Evolutionary conservation across 257 asterid species (phyloP).

Genomic region (Hygrophila difformis): DNA sequence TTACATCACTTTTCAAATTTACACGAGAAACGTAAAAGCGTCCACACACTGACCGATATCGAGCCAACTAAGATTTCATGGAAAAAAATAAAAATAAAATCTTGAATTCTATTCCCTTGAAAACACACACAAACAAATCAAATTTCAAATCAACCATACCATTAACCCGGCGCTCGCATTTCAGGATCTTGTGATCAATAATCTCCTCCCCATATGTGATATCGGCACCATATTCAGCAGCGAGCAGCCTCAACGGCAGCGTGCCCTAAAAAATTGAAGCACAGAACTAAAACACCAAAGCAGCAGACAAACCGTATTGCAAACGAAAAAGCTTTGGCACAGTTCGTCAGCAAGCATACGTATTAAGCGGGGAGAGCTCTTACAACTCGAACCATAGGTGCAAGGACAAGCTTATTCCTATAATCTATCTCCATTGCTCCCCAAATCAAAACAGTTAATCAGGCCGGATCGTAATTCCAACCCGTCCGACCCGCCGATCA

Average conservation of each 20-base stretch:
- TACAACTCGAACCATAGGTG: conserved; percentile 95
- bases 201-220: conserved; percentile 90
- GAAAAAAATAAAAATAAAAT: neutral
- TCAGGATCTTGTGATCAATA: conserved; percentile 82
- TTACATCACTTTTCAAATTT: conserved; percentile 15
- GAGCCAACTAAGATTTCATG: neutral
- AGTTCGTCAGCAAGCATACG: too few relatives aligned
- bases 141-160: conserved; percentile 6
- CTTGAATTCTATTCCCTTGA: too few relatives aligned
- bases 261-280: conserved; percentile 51
- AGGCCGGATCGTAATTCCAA: neutral
- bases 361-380: conserved; percentile 16
- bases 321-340: neutral
- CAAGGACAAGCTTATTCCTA: conserved; percentile 73
- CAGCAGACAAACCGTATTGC: neutral
- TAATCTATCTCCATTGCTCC: conserved; percentile 42
- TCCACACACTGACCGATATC: neutral
- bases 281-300: conserved; percentile 12
- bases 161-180: conserved; percentile 73
- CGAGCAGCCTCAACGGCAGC: conserved; percentile 72
- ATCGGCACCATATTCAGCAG: conserved; percentile 88
- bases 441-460: neutral
- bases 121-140: neutral
- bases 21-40: conserved; percentile 1
- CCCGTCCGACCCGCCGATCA: neutral